Base-by-base conservation (phyloP, 768 basidiomycete genomes). In the Kondoa subrosea region DNA sequence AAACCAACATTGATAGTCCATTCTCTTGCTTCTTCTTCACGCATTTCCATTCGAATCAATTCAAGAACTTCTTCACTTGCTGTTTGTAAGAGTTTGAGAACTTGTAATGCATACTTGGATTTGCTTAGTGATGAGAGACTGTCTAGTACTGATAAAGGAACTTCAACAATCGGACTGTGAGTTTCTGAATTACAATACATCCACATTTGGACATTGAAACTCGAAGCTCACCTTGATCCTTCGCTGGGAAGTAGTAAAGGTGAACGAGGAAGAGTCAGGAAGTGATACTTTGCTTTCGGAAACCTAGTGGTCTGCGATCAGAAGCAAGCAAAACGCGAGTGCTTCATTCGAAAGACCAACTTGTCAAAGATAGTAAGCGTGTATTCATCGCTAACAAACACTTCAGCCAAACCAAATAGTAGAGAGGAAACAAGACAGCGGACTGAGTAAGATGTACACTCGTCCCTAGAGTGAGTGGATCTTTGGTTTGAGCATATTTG, bases 1-100 rank as follows among this genome's bases (percentile, higher is more conserved):
- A 69, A 69, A 2, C 68, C 68, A 21, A 69, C 67, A 4, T 61
- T 57, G 4, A 69, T 69, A 21, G 66, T 32, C 68, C 68, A 69
- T 27, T 30, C 32, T 59, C 67, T 68, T 12, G 68, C 68, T 59
- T 69, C 67, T 56, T 69, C 34, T 67, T 69, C 67, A 12, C 68
- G 16, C 68, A 69, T 69, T 33, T 68, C 67, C 26, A 68, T 67
- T 31, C 68, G 30, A 16, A 69, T 69, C 15, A 57, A 31, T 57
- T 68, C 68, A 40, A 67, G 56, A 31, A 60, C 69, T 60, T 69
- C 58, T 33, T 30, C 17, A 30, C 57, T 57, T 25, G 69, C 69
- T 30, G 60, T 33, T 40, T 69, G 61, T 14, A 69, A 66, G 14
- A 67, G 30, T 31, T 63, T 60, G 15, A 69, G 66, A 2, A 69